phyloP scores from a whole-genome alignment of 129 eudicot genomes.

The Escallonia rubra region DNA sequence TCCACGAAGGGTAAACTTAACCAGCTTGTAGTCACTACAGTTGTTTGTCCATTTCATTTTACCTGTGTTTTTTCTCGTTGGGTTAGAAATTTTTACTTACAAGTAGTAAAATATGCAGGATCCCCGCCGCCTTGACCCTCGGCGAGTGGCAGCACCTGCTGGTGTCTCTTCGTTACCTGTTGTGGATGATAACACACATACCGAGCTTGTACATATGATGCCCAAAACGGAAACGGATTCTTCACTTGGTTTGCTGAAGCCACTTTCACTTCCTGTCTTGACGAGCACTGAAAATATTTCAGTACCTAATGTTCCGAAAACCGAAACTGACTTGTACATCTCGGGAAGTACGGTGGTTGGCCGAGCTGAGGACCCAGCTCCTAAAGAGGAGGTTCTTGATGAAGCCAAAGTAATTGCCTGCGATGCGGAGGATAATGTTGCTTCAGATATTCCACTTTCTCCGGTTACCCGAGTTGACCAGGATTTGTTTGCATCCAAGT shows the following conservation, averaged over 20 bases:
- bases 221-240: constrained; percentile 38
- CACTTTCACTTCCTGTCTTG: constrained; percentile 24
- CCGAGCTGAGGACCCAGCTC: constrained; percentile 15
- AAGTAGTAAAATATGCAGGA: constrained; percentile 48
- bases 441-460: constrained; percentile 31
- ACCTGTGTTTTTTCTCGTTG: too few species aligned
- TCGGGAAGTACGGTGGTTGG: constrained; percentile 18
- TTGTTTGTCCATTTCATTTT: neutral
- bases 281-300: constrained; percentile 30
- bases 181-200: constrained; percentile 41
- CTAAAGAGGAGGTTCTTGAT: constrained; percentile 36
- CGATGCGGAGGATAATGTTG: constrained; percentile 26
- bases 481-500: constrained; percentile 24
- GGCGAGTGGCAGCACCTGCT: constrained; percentile 51
- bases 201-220: constrained; percentile 18
- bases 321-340: constrained; percentile 26
- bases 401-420: constrained; percentile 27
- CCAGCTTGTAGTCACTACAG: constrained; percentile 7
- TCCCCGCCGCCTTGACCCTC: constrained; percentile 94
- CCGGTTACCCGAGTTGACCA: constrained; percentile 30
- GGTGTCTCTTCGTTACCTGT: constrained; percentile 41
- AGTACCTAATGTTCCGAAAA: constrained; percentile 27
- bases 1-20: constrained; percentile 78
- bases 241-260: constrained; percentile 21
- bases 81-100: neutral